Conservation (phyloP, 2,329 filamentous ascomycete genomes). For the Penicillium paneum region DNA sequence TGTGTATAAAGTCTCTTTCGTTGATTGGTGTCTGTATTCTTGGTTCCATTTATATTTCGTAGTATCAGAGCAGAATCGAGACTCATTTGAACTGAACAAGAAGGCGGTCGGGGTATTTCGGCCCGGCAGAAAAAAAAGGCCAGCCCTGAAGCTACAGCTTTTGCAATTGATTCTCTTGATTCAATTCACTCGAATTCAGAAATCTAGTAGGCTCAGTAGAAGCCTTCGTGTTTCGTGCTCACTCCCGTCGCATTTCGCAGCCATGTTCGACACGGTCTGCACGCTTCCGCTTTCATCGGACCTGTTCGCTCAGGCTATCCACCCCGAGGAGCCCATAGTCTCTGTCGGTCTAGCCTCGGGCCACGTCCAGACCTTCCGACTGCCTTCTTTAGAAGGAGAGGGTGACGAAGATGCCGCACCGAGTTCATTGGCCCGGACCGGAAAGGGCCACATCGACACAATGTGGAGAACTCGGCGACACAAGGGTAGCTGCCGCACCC, state of each 20-base stretch:
- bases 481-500: conserved; percentile 84
- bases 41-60: neutral
- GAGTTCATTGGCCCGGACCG: conserved; percentile 50
- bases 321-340: conserved; percentile 78
- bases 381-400: conserved; percentile 59
- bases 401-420: conserved; percentile 47
- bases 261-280: conserved; percentile 89
- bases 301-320: conserved; percentile 82
- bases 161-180: neutral
- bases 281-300: conserved; percentile 81
- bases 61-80: neutral
- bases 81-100: neutral
- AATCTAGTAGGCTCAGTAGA: neutral
- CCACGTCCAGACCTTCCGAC: conserved; percentile 78
- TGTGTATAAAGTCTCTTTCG: neutral
- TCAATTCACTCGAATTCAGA: neutral
- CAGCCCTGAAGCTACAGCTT: conserved; percentile 13
- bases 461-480: conserved; percentile 85
- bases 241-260: conserved; percentile 1
- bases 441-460: conserved; percentile 73
- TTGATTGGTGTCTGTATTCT: neutral
- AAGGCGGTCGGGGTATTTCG: conserved; percentile 19
- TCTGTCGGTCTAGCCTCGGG: conserved; percentile 81
- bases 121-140: conserved; percentile 21
- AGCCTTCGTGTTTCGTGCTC: neutral